Conservation (phyloP, 192 early-diverging fungal genomes). For the Backusella circina region DNA sequence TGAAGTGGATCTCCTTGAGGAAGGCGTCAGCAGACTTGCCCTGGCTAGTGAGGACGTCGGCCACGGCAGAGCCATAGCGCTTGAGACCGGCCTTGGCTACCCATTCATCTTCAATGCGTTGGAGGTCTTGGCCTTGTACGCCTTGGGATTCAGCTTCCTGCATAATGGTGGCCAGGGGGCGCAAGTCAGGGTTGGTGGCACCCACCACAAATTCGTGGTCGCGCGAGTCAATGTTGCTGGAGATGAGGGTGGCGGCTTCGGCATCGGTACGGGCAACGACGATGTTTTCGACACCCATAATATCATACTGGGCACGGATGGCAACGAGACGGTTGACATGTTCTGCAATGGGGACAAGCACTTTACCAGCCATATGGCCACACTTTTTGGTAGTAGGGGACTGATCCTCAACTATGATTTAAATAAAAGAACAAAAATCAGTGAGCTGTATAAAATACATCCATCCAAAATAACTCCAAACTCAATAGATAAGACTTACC, state of each 20-base stretch:
- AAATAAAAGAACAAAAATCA: conserved; percentile 2
- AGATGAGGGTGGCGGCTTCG: conserved; percentile 95
- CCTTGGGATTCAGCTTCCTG: conserved; percentile 74
- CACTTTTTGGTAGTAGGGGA: conserved; percentile 97
- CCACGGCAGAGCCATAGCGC: conserved; percentile 79
- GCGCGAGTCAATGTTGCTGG: conserved; percentile 92
- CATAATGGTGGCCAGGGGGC: conserved; percentile 74
- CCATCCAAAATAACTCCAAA: background rate
- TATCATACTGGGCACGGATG: conserved; percentile 94
- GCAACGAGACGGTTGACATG: conserved; percentile 97
- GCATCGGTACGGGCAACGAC: conserved; percentile 94
- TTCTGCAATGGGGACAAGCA: conserved; percentile 95
- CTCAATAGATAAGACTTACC: conserved; percentile 8
- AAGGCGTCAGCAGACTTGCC: conserved; percentile 39
- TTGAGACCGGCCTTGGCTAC: conserved; percentile 71
- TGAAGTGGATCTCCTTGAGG: conserved; percentile 36
- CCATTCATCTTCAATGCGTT: conserved; percentile 86
- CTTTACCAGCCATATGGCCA: conserved; percentile 99
- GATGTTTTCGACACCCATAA: conserved; percentile 96
- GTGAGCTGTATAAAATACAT: background rate
- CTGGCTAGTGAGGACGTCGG: conserved; percentile 65
- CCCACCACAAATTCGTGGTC: conserved; percentile 97
- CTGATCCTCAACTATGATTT: conserved; percentile 73
- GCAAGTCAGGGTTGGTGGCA: conserved; percentile 75
- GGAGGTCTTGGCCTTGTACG: conserved; percentile 67